Percentiles rank a stretch among this genome's conserved stretches.
These are phyloP conservation scores for Nicotiana otophora DNA, from an alignment of 257 asterid genomes.

Conservation along the genomic window DNA sequence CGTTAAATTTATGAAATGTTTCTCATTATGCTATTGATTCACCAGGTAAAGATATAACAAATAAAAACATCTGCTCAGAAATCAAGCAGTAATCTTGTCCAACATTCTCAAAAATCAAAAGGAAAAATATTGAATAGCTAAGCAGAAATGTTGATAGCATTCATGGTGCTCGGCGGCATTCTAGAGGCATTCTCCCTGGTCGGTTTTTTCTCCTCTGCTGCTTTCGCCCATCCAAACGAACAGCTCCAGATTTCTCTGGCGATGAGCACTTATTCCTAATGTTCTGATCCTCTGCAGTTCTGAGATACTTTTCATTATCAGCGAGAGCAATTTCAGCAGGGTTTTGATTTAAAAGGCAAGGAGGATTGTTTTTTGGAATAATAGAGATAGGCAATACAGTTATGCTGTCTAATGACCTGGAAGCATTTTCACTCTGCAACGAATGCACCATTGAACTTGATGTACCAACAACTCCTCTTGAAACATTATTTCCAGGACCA, in stretches of 20 bases:
- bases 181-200: conserved; percentile 13
- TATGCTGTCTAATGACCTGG: background rate
- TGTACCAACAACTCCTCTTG: background rate
- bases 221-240: conserved; percentile 26
- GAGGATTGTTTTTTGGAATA: background rate
- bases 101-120: too few species aligned
- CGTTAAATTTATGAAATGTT: too few species aligned
- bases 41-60: too few species aligned
- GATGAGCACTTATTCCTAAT: conserved; percentile 17
- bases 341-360: conserved; percentile 38
- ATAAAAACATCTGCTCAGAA: too few species aligned
- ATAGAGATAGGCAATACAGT: background rate
- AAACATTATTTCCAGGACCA: conserved; percentile 8
- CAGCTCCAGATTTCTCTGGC: background rate
- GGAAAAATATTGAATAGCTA: too few species aligned
- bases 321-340: conserved; percentile 71
- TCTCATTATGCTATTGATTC: too few species aligned
- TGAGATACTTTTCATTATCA: conserved; percentile 43
- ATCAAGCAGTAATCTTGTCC: too few species aligned
- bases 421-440: background rate
- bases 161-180: background rate
- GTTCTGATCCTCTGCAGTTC: conserved; percentile 36
- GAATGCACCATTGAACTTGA: background rate
- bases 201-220: conserved; percentile 28
- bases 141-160: too few species aligned